Evolutionary conservation across 805 yeast species (phyloP).

Genomic region (Yamadazyma paraphyllophila): DNA sequence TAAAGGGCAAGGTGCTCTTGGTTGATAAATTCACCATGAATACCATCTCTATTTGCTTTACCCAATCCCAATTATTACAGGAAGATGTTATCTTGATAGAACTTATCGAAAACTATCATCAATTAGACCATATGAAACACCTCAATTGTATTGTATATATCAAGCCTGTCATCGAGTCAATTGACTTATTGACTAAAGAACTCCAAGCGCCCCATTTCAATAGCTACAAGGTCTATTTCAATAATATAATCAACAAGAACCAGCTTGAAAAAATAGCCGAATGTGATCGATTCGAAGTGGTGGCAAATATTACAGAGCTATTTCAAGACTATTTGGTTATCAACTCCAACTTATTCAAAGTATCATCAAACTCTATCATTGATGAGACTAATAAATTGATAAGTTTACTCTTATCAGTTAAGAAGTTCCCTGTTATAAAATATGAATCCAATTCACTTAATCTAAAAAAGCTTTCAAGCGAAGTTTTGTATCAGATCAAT

Average conservation of each 20-base stretch:
- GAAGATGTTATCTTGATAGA: conserved; percentile 86
- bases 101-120: conserved; percentile 52
- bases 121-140: conserved; percentile 61
- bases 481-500: conserved; percentile 55
- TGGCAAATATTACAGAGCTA: conserved; percentile 72
- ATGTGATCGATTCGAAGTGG: conserved; percentile 81
- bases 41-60: conserved; percentile 81
- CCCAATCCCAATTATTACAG: conserved; percentile 80
- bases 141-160: conserved; percentile 77
- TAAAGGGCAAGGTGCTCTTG: conserved; percentile 51
- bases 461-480: conserved; percentile 62
- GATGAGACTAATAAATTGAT: conserved; percentile 40
- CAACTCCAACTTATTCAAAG: conserved; percentile 59
- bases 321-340: conserved; percentile 81
- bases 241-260: conserved; percentile 69
- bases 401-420: conserved; percentile 67
- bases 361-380: conserved; percentile 24
- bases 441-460: conserved; percentile 73
- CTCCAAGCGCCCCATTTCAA: conserved; percentile 76
- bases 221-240: conserved; percentile 74
- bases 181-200: conserved; percentile 62
- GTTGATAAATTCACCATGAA: conserved; percentile 80
- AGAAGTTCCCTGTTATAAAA: conserved; percentile 73
- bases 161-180: conserved; percentile 66
- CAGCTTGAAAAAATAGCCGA: conserved; percentile 87